These are phyloP conservation scores for Trichoderma sp. DNA, from an alignment of 2,329 filamentous ascomycete genomes.

Conservation along the genomic window DNA sequence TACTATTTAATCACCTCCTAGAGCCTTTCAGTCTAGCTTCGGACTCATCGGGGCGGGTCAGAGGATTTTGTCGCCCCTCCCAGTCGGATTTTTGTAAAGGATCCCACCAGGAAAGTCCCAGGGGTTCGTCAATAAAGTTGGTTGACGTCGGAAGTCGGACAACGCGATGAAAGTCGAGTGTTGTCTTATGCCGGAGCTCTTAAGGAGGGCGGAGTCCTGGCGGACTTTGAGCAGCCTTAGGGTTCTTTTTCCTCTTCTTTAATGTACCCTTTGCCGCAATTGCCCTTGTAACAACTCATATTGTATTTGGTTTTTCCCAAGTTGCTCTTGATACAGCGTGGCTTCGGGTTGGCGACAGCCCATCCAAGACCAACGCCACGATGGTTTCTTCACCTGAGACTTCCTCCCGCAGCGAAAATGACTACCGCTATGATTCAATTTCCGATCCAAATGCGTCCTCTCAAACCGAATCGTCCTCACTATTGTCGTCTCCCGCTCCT, in stretches of 20 bases:
- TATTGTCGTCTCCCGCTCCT: not conserved
- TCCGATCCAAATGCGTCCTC: not conserved
- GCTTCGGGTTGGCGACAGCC: not conserved
- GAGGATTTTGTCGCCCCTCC: not conserved
- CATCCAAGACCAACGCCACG: not conserved
- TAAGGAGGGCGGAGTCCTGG: not conserved
- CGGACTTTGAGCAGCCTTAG: not conserved
- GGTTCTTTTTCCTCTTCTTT: not conserved
- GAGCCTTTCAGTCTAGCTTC: not conserved
- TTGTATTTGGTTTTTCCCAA: not conserved
- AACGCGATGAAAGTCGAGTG: not conserved
- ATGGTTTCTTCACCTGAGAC: not conserved
- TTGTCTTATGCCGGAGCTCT: not conserved
- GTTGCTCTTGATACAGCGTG: not conserved
- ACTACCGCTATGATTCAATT: slow-evolving; percentile 21
- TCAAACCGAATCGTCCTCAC: not conserved
- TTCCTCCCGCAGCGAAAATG: slow-evolving; percentile 8
- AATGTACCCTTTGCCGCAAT: not conserved
- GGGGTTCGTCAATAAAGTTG: not conserved
- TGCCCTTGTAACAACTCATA: not conserved
- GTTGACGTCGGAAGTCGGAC: slow-evolving; percentile 6
- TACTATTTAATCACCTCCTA: not conserved
- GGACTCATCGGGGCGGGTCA: not conserved
- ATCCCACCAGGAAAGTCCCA: not conserved
- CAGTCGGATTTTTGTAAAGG: not conserved